Conservation (phyloP, 768 basidiomycete genomes). For the Boletellus ananiceps region DNA sequence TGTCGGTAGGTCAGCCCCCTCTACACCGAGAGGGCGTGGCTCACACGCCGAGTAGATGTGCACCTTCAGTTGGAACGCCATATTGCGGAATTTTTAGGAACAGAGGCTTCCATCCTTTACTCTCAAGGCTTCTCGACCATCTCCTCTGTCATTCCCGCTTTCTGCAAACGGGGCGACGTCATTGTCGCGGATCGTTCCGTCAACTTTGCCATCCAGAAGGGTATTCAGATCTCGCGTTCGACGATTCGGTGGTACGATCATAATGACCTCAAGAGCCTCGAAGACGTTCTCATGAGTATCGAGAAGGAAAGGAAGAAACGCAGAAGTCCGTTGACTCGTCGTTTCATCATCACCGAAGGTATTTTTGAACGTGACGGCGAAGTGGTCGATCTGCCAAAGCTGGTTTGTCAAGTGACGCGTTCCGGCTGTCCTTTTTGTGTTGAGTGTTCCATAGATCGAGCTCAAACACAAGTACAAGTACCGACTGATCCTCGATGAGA, state of each 20-base stretch:
- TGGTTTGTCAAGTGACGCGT: constrained; percentile 49
- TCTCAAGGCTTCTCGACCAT: constrained; percentile 91
- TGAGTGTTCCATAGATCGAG: constrained; percentile 61
- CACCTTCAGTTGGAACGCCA: constrained; percentile 87
- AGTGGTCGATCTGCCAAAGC: constrained; percentile 87
- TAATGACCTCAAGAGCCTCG: constrained; percentile 87
- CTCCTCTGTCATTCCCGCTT: constrained; percentile 92
- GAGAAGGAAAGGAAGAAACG: constrained; percentile 90
- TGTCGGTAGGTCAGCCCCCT: constrained; percentile 54
- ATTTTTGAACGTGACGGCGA: constrained; percentile 93
- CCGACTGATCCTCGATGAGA: constrained; percentile 90
- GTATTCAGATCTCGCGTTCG: constrained; percentile 87
- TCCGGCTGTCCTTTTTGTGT: background rate
- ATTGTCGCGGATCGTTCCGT: constrained; percentile 98
- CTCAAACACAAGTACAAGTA: constrained; percentile 96
- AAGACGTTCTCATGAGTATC: constrained; percentile 76
- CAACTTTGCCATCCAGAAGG: constrained; percentile 94
- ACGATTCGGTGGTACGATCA: constrained; percentile 96
- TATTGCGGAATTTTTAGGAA: constrained; percentile 86
- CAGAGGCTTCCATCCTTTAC: constrained; percentile 87
- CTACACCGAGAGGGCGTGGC: background rate
- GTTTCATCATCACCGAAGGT: constrained; percentile 96
- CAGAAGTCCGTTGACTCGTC: constrained; percentile 72
- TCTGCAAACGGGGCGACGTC: constrained; percentile 95
- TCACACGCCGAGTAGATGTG: constrained; percentile 55